Conservation (phyloP, 1,284 basidiomycete species). For the Ustilago cynodontis region DNA sequence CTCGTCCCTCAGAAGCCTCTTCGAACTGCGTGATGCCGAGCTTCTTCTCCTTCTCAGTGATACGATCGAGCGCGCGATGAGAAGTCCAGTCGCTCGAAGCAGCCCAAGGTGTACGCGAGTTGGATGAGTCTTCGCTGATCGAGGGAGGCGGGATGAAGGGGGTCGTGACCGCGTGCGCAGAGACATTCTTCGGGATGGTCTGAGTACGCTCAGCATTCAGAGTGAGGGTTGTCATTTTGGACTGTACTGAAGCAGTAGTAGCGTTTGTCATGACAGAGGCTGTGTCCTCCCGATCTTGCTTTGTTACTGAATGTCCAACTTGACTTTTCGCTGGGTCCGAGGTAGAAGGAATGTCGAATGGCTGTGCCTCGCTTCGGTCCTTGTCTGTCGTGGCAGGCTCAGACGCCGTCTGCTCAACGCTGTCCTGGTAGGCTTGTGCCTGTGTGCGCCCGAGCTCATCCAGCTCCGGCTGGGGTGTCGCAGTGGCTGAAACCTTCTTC, state of each 20-base stretch:
- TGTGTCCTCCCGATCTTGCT: constrained; percentile 5
- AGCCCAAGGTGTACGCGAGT: constrained; percentile 40
- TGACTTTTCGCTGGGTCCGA: neutral
- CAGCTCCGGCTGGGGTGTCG: constrained; percentile 4
- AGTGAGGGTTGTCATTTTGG: constrained; percentile 43
- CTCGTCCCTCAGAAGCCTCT: constrained; percentile 48
- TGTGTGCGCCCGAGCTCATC: constrained; percentile 33
- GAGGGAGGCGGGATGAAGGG: constrained; percentile 39
- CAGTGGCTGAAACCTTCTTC: neutral
- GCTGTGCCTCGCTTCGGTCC: neutral
- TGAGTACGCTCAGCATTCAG: constrained; percentile 25
- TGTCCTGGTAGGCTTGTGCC: constrained; percentile 47
- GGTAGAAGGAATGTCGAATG: constrained; percentile 20
- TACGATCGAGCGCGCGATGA: constrained; percentile 47
- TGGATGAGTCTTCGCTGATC: constrained; percentile 29
- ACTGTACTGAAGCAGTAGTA: constrained; percentile 30
- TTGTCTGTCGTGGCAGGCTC: neutral
- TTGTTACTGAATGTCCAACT: constrained; percentile 18
- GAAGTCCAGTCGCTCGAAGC: constrained; percentile 33
- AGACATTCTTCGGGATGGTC: constrained; percentile 36
- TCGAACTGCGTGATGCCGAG: constrained; percentile 53
- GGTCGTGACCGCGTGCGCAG: constrained; percentile 29
- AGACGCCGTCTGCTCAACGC: constrained; percentile 16
- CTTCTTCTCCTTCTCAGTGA: constrained; percentile 47
- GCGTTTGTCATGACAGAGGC: constrained; percentile 41